Conservation (phyloP, 306 rosid species). For the Vigna mungo region DNA sequence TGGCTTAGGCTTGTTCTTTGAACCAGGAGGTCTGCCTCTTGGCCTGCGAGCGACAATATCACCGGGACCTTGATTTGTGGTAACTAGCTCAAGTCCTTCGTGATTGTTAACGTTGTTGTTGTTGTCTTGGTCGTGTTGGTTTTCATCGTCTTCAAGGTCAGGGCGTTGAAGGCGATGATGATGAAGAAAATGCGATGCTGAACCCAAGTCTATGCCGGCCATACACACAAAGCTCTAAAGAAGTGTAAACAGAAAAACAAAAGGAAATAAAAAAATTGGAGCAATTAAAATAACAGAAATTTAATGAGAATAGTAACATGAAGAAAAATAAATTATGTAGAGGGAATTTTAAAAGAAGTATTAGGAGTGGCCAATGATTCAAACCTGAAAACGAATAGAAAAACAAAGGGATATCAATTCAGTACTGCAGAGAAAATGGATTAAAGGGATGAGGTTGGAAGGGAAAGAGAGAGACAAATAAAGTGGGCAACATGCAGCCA, state of each 20-base stretch:
- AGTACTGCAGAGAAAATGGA: constrained; percentile 52
- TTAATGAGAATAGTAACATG: constrained; percentile 43
- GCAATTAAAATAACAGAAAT: constrained; percentile 46
- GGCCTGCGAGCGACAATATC: constrained; percentile 70
- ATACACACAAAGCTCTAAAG: constrained; percentile 66
- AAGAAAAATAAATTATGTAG: constrained; percentile 37
- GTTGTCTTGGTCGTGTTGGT: constrained; percentile 50
- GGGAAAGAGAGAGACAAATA: constrained; percentile 43
- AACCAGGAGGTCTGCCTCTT: constrained; percentile 84
- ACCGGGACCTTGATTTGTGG: constrained; percentile 58
- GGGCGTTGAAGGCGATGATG: constrained; percentile 79
- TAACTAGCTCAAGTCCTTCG: constrained; percentile 58
- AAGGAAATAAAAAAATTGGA: constrained; percentile 37
- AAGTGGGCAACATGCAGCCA: constrained; percentile 47
- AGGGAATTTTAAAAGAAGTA: constrained; percentile 26
- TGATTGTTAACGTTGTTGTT: constrained; percentile 32
- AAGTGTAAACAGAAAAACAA: constrained; percentile 54
- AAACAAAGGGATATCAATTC: constrained; percentile 53
- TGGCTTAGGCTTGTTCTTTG: constrained; percentile 81
- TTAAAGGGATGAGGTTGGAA: constrained; percentile 45
- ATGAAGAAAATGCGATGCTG: constrained; percentile 88
- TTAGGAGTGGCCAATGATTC: constrained; percentile 59
- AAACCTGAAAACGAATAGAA: constrained; percentile 61
- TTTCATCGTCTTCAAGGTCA: constrained; percentile 66
- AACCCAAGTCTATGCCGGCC: constrained; percentile 98